Conservation (phyloP, 1,139 yeast species). For the Geotrichum aggregatum region DNA sequence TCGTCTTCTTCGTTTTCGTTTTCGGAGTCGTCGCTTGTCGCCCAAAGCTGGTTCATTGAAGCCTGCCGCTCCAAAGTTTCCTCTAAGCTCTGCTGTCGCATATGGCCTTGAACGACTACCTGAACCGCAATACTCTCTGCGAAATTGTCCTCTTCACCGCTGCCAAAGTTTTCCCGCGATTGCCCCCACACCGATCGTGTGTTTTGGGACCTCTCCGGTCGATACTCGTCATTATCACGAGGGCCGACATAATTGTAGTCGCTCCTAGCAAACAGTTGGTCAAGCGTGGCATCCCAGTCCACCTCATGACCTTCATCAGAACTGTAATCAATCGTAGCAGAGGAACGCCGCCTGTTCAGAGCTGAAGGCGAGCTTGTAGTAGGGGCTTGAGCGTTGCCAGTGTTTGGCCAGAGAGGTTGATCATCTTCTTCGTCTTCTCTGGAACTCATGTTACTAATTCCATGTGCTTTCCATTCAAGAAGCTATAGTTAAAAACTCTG, state of each 20-base stretch:
- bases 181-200: too few species aligned
- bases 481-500: not conserved
- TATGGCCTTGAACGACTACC: not conserved
- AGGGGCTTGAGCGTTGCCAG: not conserved
- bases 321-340: too few species aligned
- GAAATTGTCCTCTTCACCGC: not conserved
- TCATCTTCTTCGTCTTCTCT: not conserved
- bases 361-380: not conserved
- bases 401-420: not conserved
- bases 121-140: not conserved
- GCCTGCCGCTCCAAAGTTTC: not conserved
- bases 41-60: constrained; percentile 3
- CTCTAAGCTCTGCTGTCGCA: not conserved
- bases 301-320: too few species aligned
- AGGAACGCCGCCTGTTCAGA: too few species aligned
- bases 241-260: too few species aligned
- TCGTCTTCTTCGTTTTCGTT: not conserved
- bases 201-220: too few species aligned
- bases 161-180: not conserved
- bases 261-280: too few species aligned
- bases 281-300: too few species aligned
- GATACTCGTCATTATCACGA: too few species aligned
- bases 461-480: not conserved
- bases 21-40: not conserved
- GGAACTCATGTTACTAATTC: not conserved